These are phyloP conservation scores for Leishmania amazonensis DNA, from an alignment of 208 protist species.

Conservation along the genomic window DNA sequence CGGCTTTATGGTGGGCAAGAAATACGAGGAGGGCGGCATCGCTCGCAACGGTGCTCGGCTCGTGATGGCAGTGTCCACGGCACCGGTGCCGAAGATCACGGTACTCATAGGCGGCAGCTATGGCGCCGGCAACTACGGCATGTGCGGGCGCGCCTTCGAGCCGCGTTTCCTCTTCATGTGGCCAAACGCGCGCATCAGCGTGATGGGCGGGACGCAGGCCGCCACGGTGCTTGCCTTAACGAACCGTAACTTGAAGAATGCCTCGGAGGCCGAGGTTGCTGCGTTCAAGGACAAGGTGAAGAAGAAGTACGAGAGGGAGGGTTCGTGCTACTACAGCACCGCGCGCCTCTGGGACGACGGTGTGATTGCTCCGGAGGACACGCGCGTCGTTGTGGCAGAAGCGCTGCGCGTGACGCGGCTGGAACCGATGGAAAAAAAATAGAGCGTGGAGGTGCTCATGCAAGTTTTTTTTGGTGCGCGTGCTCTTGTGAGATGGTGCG, in stretches of 20 bases:
- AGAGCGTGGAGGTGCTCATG: background rate
- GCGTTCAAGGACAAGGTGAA: conserved; percentile 77
- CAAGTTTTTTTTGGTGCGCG: background rate
- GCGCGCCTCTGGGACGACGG: conserved; percentile 97
- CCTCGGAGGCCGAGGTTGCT: conserved; percentile 56
- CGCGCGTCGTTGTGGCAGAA: conserved; percentile 87
- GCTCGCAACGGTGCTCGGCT: conserved; percentile 97
- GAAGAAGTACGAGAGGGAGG: conserved; percentile 94
- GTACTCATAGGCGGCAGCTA: conserved; percentile 96
- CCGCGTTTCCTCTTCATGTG: conserved; percentile 96
- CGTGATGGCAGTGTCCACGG: conserved; percentile 93
- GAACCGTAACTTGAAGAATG: conserved; percentile 50
- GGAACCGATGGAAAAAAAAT: conserved; percentile 47
- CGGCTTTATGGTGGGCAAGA: conserved; percentile 91
- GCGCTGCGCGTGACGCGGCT: conserved; percentile 73
- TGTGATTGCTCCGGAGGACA: conserved; percentile 93
- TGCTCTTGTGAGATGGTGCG: background rate
- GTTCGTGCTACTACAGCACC: conserved; percentile 92
- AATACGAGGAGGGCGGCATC: conserved; percentile 95
- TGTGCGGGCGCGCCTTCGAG: conserved; percentile 95
- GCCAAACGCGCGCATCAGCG: conserved; percentile 96
- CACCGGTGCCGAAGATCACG: conserved; percentile 96
- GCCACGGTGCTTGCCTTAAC: conserved; percentile 89
- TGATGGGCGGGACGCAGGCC: conserved; percentile 98
- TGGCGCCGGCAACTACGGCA: conserved; percentile 98